Evolutionary conservation across 1,139 yeast species (phyloP).

Genomic region (Spathaspora sp.): DNA sequence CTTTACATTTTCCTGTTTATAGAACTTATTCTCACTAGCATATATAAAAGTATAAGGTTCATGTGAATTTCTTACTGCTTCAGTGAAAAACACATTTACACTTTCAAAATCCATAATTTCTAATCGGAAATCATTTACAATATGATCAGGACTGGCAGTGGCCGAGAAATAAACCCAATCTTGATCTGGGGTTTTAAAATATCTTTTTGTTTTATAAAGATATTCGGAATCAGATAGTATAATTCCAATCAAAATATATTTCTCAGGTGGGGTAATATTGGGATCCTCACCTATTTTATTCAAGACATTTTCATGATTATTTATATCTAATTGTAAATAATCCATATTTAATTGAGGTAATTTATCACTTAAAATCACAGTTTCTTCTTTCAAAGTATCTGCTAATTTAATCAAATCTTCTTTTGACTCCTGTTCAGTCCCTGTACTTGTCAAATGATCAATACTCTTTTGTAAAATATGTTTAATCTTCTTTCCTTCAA

Average conservation of each 20-base stretch:
- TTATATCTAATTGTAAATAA: slow-evolving; percentile 23
- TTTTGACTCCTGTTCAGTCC: slow-evolving; percentile 18
- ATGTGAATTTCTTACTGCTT: slow-evolving; percentile 16
- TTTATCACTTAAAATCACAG: slow-evolving; percentile 17
- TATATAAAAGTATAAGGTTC: slow-evolving; percentile 22
- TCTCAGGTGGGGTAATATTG: slow-evolving; percentile 16
- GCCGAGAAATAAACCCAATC: slow-evolving; percentile 20
- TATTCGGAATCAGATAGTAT: slow-evolving; percentile 32
- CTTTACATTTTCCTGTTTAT: slow-evolving; percentile 7
- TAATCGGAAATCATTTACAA: slow-evolving; percentile 18
- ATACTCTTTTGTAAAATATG: slow-evolving; percentile 24
- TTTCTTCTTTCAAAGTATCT: slow-evolving; percentile 17
- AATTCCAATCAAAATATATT: slow-evolving; percentile 28
- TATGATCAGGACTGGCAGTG: slow-evolving; percentile 10
- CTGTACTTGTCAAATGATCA: slow-evolving; percentile 15
- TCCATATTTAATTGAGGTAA: slow-evolving; percentile 18
- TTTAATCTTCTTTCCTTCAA: slow-evolving; percentile 37
- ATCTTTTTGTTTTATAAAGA: slow-evolving; percentile 18
- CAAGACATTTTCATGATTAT: slow-evolving; percentile 22
- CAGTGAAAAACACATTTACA: slow-evolving; percentile 17
- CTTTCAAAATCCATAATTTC: slow-evolving; percentile 22
- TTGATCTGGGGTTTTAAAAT: slow-evolving; percentile 6
- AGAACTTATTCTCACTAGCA: slow-evolving; percentile 15
- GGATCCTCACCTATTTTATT: slow-evolving; percentile 9
- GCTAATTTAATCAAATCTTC: slow-evolving; percentile 25